Conservation (phyloP, 2,329 filamentous ascomycete genomes). For the Keithomyces neogunnii region DNA sequence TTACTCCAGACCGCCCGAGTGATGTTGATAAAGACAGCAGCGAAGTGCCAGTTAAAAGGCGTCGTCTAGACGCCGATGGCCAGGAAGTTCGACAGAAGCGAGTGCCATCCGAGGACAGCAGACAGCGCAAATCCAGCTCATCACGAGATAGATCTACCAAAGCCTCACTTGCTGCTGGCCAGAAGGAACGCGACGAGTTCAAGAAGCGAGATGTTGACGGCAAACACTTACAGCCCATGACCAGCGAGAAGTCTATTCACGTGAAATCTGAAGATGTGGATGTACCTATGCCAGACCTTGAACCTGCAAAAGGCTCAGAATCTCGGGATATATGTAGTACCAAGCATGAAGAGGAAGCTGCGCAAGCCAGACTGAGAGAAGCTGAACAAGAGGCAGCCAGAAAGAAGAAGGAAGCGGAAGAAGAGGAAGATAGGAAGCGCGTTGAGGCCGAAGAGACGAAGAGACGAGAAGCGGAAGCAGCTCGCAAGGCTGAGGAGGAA, state of each 20-base stretch:
- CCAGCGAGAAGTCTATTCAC: slow-evolving; percentile 41
- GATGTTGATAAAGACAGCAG: slow-evolving; percentile 43
- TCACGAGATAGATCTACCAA: slow-evolving; percentile 32
- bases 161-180: slow-evolving; percentile 20
- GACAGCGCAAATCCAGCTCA: slow-evolving; percentile 31
- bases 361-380: slow-evolving; percentile 19
- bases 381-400: slow-evolving; percentile 26
- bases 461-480: slow-evolving; percentile 22
- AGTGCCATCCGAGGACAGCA: slow-evolving; percentile 36
- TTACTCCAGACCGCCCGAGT: slow-evolving; percentile 46
- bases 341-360: slow-evolving; percentile 1
- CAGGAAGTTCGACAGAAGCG: slow-evolving; percentile 41
- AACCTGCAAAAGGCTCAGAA: slow-evolving; percentile 19
- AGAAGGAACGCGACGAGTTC: slow-evolving; percentile 35
- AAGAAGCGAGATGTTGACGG: slow-evolving; percentile 21
- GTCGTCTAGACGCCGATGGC: slow-evolving; percentile 46
- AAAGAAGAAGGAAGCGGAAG: slow-evolving; percentile 5
- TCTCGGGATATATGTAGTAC: slow-evolving; percentile 22
- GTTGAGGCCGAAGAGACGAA: slow-evolving; percentile 28
- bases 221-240: slow-evolving; percentile 32
- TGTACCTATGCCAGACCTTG: slow-evolving; percentile 45
- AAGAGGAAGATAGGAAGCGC: slow-evolving; percentile 21
- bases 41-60: slow-evolving; percentile 45
- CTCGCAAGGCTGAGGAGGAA: slow-evolving; percentile 24
- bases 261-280: slow-evolving; percentile 51